Percentiles rank a stretch among this genome's conserved stretches.
These are phyloP conservation scores for Mycena sp. DNA, from an alignment of 1,284 basidiomycete genomes.

Conservation along the genomic window DNA sequence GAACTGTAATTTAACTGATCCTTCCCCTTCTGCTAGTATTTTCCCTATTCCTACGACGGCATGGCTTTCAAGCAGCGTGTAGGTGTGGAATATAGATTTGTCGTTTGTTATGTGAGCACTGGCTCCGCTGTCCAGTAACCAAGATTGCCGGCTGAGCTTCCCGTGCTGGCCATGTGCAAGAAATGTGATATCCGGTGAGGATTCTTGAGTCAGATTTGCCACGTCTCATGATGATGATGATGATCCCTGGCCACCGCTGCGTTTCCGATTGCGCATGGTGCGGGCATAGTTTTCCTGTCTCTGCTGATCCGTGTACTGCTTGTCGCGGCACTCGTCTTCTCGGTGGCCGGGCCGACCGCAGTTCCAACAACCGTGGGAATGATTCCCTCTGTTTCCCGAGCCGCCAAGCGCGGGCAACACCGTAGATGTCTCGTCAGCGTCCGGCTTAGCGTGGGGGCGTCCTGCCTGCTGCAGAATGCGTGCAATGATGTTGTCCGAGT, in stretches of 20 bases:
- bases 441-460: constrained; percentile 1
- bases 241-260: constrained; percentile 1
- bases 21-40: not conserved
- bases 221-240: not conserved
- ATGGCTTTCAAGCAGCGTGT: too few species aligned
- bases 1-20: constrained; percentile 1
- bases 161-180: not conserved
- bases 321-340: too few species aligned
- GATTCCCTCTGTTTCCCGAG: too few species aligned
- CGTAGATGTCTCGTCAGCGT: not conserved
- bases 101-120: too few species aligned
- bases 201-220: constrained; percentile 2
- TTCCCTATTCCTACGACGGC: not conserved
- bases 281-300: too few species aligned
- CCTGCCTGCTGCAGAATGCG: constrained; percentile 8
- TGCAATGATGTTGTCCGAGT: constrained; percentile 5
- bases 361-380: too few species aligned
- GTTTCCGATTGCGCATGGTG: constrained; percentile 3
- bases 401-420: too few species aligned
- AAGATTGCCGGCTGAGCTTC: not conserved
- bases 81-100: too few species aligned
- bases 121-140: too few species aligned
- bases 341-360: too few species aligned
- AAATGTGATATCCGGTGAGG: not conserved
- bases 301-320: too few species aligned